phyloP scores from a whole-genome alignment of 805 yeast species.

The Candida montana region DNA sequence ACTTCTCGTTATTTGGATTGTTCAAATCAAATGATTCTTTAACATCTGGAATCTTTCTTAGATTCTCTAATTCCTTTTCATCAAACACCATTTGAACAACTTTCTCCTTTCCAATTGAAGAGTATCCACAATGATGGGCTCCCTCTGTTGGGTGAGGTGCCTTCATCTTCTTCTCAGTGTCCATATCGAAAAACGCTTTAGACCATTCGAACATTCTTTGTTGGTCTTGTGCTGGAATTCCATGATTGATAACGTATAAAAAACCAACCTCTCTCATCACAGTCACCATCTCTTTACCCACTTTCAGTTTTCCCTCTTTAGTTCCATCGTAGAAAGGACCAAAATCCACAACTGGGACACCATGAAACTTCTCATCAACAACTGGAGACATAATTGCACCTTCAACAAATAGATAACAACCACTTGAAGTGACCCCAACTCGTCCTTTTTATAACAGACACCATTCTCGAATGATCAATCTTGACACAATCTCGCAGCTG shows the following conservation, averaged over 20 bases:
- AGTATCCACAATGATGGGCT: conserved; percentile 26
- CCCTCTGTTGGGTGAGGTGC: conserved; percentile 25
- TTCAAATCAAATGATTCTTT: conserved; percentile 26
- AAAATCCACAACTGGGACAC: conserved; percentile 28
- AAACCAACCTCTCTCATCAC: conserved; percentile 24
- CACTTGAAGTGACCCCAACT: too few species aligned
- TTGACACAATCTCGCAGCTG: too few species aligned
- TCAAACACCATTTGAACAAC: conserved; percentile 26
- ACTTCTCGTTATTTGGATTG: conserved; percentile 14
- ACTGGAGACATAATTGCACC: background rate
- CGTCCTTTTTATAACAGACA: too few species aligned
- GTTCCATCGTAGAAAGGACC: conserved; percentile 23
- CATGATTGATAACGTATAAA: conserved; percentile 23
- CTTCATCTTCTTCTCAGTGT: conserved; percentile 14
- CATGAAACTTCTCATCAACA: background rate
- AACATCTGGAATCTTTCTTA: conserved; percentile 24
- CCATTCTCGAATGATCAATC: too few species aligned
- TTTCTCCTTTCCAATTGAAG: conserved; percentile 24
- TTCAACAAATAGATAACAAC: too few species aligned
- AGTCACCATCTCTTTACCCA: conserved; percentile 23
- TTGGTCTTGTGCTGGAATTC: conserved; percentile 15
- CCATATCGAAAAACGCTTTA: conserved; percentile 15
- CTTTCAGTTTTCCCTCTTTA: conserved; percentile 17
- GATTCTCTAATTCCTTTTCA: conserved; percentile 12
- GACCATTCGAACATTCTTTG: conserved; percentile 22